Evolutionary conservation across 73 alveolate species (phyloP).

Genomic region (Paramecium biaurelia): DNA sequence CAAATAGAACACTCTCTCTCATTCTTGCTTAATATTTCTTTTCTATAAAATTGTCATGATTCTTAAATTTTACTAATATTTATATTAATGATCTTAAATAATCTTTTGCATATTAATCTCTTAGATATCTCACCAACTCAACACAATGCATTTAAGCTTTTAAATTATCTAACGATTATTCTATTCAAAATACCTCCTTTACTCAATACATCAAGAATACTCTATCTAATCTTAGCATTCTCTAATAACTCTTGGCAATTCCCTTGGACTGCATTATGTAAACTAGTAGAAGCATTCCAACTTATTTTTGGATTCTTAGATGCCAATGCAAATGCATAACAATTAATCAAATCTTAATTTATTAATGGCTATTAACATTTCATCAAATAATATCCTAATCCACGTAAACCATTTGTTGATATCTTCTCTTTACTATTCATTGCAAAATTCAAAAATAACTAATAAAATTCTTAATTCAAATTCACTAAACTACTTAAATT

Average conservation of each 20-base stretch:
- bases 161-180: not conserved
- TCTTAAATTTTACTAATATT: not conserved
- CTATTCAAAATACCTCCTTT: not conserved
- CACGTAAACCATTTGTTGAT: conserved; percentile 43
- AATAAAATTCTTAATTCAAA: not conserved
- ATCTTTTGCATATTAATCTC: not conserved
- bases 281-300: conserved; percentile 53
- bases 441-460: not conserved
- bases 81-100: not conserved
- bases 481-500: not conserved
- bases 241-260: not conserved
- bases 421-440: conserved; percentile 2
- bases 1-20: not conserved
- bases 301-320: conserved; percentile 2
- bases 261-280: not conserved
- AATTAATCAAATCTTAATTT: not conserved
- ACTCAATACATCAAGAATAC: not conserved
- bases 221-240: not conserved
- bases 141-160: conserved; percentile 46
- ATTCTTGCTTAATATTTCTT: not conserved
- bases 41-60: conserved; percentile 30
- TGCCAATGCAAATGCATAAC: not conserved
- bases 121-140: not conserved
- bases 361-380: not conserved
- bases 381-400: conserved; percentile 37